Percentiles rank a stretch among this genome's conserved stretches.
Conservation (phyloP, 2,329 filamentous ascomycete genomes). For the Sarocladium oryzae region DNA sequence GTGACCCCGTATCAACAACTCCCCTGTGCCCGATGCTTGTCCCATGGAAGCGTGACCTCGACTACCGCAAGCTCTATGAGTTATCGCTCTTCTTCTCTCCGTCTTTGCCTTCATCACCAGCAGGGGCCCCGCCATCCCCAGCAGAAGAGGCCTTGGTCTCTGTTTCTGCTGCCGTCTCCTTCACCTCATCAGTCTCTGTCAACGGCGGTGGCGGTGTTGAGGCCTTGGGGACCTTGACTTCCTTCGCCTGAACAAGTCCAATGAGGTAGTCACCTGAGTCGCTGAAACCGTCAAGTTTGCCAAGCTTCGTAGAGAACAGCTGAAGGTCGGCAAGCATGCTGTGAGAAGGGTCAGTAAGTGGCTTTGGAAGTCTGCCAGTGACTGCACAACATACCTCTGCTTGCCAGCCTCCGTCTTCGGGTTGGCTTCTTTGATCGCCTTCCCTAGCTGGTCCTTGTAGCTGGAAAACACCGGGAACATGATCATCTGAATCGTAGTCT, state of each 20-base stretch:
- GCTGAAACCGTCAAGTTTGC: conserved; percentile 72
- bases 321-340: conserved; percentile 75
- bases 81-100: conserved; percentile 11
- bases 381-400: conserved; percentile 52
- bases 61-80: not conserved
- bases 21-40: not conserved
- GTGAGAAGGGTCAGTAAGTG: conserved; percentile 1
- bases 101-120: not conserved
- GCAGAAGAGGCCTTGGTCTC: not conserved
- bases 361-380: not conserved
- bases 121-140: conserved; percentile 13
- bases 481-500: conserved; percentile 70
- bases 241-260: conserved; percentile 57
- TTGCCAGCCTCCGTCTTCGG: conserved; percentile 63
- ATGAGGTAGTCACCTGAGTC: conserved; percentile 66
- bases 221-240: conserved; percentile 23
- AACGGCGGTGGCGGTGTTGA: conserved; percentile 13
- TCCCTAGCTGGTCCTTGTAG: conserved; percentile 74
- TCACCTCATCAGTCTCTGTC: conserved; percentile 5
- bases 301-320: conserved; percentile 62
- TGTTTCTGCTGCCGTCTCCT: conserved; percentile 11
- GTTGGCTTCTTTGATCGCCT: conserved; percentile 58
- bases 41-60: not conserved
- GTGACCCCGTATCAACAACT: not conserved
- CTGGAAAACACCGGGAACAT: conserved; percentile 79